A percentile compares a stretch with the other conserved stretches of the same genome.
These are phyloP conservation scores for Debaryomyces sp. DNA, from an alignment of 1,139 yeast genomes.

Conservation along the genomic window DNA sequence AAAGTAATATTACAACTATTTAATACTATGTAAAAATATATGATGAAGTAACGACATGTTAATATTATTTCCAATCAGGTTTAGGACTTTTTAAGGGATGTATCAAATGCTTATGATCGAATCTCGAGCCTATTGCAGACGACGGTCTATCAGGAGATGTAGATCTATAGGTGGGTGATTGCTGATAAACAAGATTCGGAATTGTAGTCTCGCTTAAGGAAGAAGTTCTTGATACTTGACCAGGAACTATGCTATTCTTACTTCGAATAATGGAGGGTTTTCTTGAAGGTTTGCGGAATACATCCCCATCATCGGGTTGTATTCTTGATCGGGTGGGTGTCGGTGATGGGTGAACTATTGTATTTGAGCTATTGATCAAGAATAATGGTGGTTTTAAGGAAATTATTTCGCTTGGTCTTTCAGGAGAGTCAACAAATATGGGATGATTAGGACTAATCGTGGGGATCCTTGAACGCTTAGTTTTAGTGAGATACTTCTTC, in stretches of 20 bases:
- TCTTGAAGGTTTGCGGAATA: conserved; percentile 6
- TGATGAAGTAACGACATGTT: conserved; percentile 3
- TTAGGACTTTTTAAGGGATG: conserved; percentile 28
- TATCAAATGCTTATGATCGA: conserved; percentile 35
- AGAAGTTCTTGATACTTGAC: conserved; percentile 1
- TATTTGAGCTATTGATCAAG: conserved; percentile 3
- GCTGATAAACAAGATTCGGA: conserved; percentile 11
- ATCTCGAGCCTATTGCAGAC: conserved; percentile 39
- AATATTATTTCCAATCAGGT: conserved; percentile 30
- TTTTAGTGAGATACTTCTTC: conserved; percentile 17
- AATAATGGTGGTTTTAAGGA: conserved; percentile 13
- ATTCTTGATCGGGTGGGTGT: conserved; percentile 7
- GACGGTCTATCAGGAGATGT: conserved; percentile 40
- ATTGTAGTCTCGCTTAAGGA: conserved; percentile 9
- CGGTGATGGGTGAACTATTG: conserved; percentile 8
- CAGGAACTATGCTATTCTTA: not conserved
- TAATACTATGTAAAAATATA: conserved; percentile 6
- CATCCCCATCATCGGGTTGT: conserved; percentile 3
- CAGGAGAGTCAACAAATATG: conserved; percentile 30
- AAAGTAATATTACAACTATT: conserved; percentile 5
- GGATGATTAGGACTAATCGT: conserved; percentile 35
- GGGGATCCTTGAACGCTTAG: conserved; percentile 29
- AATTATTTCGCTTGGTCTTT: conserved; percentile 11
- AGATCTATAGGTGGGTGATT: conserved; percentile 22
- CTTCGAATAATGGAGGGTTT: conserved; percentile 2